Evolutionary conservation across 306 rosid species (phyloP), one percentile per base, ranked within the genome.

Genomic region (Prunus mira): DNA sequence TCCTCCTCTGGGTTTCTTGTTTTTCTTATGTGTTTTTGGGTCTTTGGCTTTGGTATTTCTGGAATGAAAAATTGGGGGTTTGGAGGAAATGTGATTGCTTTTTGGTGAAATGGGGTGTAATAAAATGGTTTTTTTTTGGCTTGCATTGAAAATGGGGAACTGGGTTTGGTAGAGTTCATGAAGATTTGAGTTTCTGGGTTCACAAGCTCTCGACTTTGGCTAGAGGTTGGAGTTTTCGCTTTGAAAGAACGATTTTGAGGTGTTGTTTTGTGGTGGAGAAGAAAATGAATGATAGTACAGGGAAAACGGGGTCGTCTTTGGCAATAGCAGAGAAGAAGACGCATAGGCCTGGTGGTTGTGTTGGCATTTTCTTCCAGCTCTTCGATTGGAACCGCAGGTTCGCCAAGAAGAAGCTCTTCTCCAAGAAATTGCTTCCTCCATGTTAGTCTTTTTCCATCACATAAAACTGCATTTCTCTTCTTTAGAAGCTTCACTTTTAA

Each of bases 321-420:
- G 88, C 90, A 6, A 87, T 93, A 52, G 49, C 90, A 1, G 98
- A 93, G 76, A 91, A 88, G 88, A 84, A 86, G 78, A 82, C 79
- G 38, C 93, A 83, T 22, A 87, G 76, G 69, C 88, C 88, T 19
- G 97, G 96, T 79, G 98, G 97, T 65, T 93, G 97, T 72, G 86
- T 72, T 62, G 96, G 98, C 25, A 89, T 93, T 81, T 90, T 93
- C 97, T 88, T 90, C 76, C 97, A 93, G 86, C 97, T 93, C 71
- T 84, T 93, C 68, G 96, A 93, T 78, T 93, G 96, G 98, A 93
- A 93, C 85, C 84, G 89, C 63, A 86, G 83, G 77, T 87, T 93
- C 34, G 85, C 92, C 65, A 90, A 90, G 93, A 93, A 90, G 77
- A 93, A 90, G 86, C 83, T 93, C 50, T 93, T 90, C 90, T 87